Base-by-base conservation (phyloP, 306 rosid genomes). In the Boehmeria nivea region DNA sequence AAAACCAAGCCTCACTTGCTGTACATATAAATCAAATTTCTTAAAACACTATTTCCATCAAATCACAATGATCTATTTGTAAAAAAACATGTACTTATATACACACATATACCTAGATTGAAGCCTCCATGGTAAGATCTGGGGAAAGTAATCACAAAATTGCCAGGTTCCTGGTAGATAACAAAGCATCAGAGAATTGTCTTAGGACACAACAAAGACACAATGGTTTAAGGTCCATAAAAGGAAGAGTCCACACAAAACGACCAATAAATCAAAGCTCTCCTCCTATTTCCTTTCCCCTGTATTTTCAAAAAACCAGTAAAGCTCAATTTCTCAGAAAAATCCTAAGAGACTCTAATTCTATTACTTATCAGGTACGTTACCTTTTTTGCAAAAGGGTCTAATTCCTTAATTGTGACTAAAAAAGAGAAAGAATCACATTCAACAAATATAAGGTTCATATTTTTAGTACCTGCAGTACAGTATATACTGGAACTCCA, bases 111-210 rank as follows among this genome's bases (percentile, higher is more conserved):
- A 90, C 98, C 98, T 57, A 90, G 95, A 73, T 90, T 90, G 59
- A 90, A 90, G 69, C 98, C 98, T 64, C 98, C 98, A 61, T 90
- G 98, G 79, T 80, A 90, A 55, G 98, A 87, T 65, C 82, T 70
- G 59, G 98, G 98, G 75, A 90, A 90, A 80, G 98, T 90, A 66
- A 90, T 85, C 57, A 90, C 95, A 66, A 90, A 90, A 80, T 87
- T 90, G 57, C 98, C 98, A 56, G 95, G 94, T 78, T 90, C 98
- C 98, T 90, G 82, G 55, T 9, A 54, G 67, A 51, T 44, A 66
- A 46, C 55, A 40, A 77, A 77, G 63, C 61, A 64, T 24, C 12
- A 60, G 65, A 65, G 60, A 40, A 65, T 33, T 46, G 54, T 14
- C 28, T 58, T 57, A 67, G 48, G 50, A 52, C 55, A 13, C 21